Percentiles rank a stretch among this genome's conserved stretches.
These are phyloP conservation scores for Pyricularia pennisetigena DNA, from an alignment of 2,329 filamentous ascomycete species.

Conservation along the genomic window DNA sequence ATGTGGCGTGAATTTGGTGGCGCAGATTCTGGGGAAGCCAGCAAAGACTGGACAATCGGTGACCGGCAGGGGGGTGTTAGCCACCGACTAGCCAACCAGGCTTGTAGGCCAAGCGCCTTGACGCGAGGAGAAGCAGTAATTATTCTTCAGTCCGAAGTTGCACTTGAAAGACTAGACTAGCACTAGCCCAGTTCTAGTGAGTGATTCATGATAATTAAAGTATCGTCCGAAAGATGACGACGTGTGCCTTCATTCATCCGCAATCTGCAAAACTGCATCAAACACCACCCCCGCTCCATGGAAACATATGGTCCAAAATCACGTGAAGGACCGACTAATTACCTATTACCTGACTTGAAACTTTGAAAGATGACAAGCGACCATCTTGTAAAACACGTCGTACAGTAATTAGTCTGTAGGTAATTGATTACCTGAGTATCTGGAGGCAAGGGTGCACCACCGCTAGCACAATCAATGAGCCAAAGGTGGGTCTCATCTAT, in stretches of 20 bases:
- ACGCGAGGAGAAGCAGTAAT: not conserved
- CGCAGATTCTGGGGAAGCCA: conserved; percentile 1
- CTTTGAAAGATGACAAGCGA: not conserved
- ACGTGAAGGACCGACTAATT: not conserved
- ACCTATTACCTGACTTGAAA: not conserved
- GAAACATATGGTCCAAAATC: not conserved
- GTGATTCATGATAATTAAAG: not conserved
- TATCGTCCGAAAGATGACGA: not conserved
- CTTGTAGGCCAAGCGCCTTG: not conserved
- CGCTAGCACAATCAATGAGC: not conserved
- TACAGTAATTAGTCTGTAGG: too few relatives aligned
- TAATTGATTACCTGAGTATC: not conserved
- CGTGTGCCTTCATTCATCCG: not conserved
- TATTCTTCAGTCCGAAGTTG: not conserved
- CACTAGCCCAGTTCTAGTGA: not conserved
- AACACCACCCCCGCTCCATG: not conserved
- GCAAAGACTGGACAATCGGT: not conserved
- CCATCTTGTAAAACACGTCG: not conserved
- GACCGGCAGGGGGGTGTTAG: not conserved
- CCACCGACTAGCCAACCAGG: too few relatives aligned
- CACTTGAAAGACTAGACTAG: not conserved
- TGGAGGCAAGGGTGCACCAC: not conserved
- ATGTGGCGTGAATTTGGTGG: not conserved
- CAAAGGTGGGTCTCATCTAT: not conserved
- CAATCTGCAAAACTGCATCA: not conserved